Percentiles rank a stretch among this genome's conserved stretches.
Evolutionary conservation across 495 filamentous ascomycete species (phyloP).

Genomic region (Trichoderma virens): DNA sequence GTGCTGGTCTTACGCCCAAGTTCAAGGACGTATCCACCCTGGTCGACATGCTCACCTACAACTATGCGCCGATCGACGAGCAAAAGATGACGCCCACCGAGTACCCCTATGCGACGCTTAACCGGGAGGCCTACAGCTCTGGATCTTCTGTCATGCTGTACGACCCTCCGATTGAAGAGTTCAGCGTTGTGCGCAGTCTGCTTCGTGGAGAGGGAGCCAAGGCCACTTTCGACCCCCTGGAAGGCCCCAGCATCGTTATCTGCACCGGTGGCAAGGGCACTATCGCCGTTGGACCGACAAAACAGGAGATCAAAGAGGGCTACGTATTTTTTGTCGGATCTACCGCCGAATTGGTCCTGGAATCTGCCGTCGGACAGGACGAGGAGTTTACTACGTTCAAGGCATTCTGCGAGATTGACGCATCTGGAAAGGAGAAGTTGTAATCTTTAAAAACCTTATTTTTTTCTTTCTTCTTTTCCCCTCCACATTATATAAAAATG

Average conservation of each 20-base stretch:
- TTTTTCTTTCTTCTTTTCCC: no score
- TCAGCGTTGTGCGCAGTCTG: conserved; percentile 77
- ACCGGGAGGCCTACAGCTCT: conserved; percentile 67
- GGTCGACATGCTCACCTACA: conserved; percentile 89
- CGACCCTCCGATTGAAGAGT: conserved; percentile 95
- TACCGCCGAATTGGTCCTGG: conserved; percentile 73
- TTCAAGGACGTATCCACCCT: conserved; percentile 93
- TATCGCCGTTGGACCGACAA: conserved; percentile 68
- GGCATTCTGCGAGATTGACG: conserved; percentile 79
- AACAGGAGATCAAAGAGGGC: conserved; percentile 64
- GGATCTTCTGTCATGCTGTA: conserved; percentile 65
- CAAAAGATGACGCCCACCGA: conserved; percentile 84
- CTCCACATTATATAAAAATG: neutral
- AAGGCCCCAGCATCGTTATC: conserved; percentile 86
- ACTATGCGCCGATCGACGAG: conserved; percentile 83
- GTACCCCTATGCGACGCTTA: conserved; percentile 76
- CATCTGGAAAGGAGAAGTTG: conserved; percentile 1
- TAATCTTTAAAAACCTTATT: neutral
- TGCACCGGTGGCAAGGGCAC: conserved; percentile 75
- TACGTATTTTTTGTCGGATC: conserved; percentile 92
- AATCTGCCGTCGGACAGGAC: conserved; percentile 51
- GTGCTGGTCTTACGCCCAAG: conserved; percentile 94
- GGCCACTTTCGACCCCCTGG: conserved; percentile 77
- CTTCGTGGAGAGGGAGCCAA: conserved; percentile 64
- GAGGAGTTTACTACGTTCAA: conserved; percentile 81